These are phyloP conservation scores for Salix brachista DNA, from an alignment of 345 rosid genomes.

Conservation along the genomic window DNA sequence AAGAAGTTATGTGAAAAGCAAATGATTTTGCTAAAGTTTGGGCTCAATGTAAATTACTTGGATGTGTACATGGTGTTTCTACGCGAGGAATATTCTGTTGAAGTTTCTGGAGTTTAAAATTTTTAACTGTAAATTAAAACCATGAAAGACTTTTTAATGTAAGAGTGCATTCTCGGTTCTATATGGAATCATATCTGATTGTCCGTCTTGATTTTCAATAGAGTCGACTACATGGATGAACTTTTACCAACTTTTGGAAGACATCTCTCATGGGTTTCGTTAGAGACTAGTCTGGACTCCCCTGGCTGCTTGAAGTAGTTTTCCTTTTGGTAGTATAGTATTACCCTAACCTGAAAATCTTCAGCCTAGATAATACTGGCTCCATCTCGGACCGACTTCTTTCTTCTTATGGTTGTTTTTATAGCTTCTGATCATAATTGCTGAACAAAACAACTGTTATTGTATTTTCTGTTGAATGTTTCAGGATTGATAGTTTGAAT, in stretches of 20 bases:
- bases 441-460: neutral
- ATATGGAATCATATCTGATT: neutral
- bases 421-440: neutral
- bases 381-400: neutral
- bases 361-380: neutral
- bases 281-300: neutral
- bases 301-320: neutral
- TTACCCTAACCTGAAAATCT: neutral
- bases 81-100: too few relatives aligned
- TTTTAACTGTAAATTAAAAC: too few relatives aligned
- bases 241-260: too few relatives aligned
- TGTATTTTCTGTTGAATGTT: slow-evolving; percentile 12
- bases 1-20: too few relatives aligned
- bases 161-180: neutral
- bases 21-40: too few relatives aligned
- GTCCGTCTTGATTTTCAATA: neutral
- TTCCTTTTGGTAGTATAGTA: neutral
- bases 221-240: too few relatives aligned
- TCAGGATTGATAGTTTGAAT: slow-evolving; percentile 32
- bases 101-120: too few relatives aligned
- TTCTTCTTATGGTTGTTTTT: neutral
- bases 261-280: neutral
- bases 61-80: too few relatives aligned
- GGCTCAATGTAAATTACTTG: too few relatives aligned
- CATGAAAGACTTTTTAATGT: neutral